phyloP scores from a whole-genome alignment of 768 basidiomycete genomes.

The Macrocybe gigantea region DNA sequence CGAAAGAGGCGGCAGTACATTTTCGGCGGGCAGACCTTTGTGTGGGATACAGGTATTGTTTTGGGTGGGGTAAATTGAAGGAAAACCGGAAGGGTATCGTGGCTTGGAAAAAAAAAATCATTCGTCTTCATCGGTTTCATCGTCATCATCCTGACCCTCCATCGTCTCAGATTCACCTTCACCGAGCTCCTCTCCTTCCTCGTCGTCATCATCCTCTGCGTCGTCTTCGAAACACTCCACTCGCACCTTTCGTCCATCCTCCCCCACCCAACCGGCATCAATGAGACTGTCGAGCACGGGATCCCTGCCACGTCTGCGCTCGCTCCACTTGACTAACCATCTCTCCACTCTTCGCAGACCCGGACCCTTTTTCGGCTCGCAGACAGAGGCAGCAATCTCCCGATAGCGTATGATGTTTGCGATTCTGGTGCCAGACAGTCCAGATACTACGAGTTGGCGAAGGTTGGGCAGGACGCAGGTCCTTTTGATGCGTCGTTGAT shows the following conservation, averaged over 20 bases:
- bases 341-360: constrained; percentile 3
- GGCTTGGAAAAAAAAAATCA: no score
- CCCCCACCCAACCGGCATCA: constrained; percentile 24
- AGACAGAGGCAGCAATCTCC: background rate
- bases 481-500: no score
- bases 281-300: constrained; percentile 31
- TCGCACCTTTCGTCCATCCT: constrained; percentile 15
- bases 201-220: constrained; percentile 19
- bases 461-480: background rate
- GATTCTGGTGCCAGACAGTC: background rate
- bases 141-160: constrained; percentile 8
- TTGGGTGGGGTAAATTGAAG: no score
- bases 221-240: constrained; percentile 25
- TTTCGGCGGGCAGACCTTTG: no score
- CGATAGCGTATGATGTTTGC: background rate
- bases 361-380: no score
- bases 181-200: constrained; percentile 21
- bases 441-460: background rate
- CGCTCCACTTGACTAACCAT: constrained; percentile 30
- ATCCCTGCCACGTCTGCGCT: constrained; percentile 26
- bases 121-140: constrained; percentile 3
- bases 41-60: no score
- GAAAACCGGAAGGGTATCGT: no score
- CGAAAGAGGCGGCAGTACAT: no score
- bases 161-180: constrained; percentile 14